Conservation (phyloP, 2,329 filamentous ascomycete genomes). For the Scedosporium minutisporum region DNA sequence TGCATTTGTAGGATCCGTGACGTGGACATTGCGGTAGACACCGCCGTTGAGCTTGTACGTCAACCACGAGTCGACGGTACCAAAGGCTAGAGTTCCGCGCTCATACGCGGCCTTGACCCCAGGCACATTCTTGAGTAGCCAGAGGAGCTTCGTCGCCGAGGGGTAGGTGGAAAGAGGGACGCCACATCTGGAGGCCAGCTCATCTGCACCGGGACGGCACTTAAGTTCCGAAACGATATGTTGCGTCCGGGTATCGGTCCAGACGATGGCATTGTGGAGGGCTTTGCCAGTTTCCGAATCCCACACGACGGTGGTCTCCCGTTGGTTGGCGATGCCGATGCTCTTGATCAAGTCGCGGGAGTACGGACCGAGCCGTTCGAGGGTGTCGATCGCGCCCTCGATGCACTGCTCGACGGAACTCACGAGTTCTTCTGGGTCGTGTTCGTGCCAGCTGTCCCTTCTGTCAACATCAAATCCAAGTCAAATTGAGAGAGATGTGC, state of each 20-base stretch:
- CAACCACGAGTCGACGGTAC: constrained; percentile 82
- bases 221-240: constrained; percentile 68
- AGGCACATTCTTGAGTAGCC: constrained; percentile 65
- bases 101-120: constrained; percentile 67
- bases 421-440: constrained; percentile 70
- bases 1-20: constrained; percentile 82
- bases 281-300: constrained; percentile 71
- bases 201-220: constrained; percentile 54
- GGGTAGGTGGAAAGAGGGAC: constrained; percentile 83
- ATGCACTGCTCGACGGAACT: constrained; percentile 70
- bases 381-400: constrained; percentile 62
- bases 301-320: constrained; percentile 82
- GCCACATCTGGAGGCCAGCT: constrained; percentile 62
- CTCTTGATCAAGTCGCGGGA: constrained; percentile 55
- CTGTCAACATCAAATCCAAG: background rate
- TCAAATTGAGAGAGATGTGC: background rate
- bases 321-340: constrained; percentile 82
- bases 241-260: constrained; percentile 77
- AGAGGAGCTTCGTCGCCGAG: constrained; percentile 74
- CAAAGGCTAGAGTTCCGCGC: constrained; percentile 66
- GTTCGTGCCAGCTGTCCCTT: constrained; percentile 71
- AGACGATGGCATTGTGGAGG: constrained; percentile 80
- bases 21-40: constrained; percentile 52
- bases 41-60: constrained; percentile 77
- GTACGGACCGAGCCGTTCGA: constrained; percentile 58